phyloP scores from a whole-genome alignment of 352 stramenopile species.

The Globisporangium abappressorium region DNA sequence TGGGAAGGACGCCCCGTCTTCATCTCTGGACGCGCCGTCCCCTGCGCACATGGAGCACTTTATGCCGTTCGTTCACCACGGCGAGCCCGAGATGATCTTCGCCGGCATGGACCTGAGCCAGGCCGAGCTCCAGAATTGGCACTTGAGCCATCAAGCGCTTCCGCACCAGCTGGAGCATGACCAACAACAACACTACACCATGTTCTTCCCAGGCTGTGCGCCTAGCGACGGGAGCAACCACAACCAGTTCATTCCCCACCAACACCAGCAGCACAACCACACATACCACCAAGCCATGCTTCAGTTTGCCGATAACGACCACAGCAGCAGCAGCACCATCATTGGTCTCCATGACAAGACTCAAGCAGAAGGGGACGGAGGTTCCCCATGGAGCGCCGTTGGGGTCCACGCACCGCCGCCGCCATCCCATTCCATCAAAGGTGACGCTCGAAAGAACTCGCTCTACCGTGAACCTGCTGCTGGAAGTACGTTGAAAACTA shows the following conservation, averaged over 20 bases:
- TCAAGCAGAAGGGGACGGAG: not conserved
- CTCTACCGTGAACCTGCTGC: not conserved
- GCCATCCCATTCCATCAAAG: constrained; percentile 4
- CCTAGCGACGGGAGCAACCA: not conserved
- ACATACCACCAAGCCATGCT: not conserved
- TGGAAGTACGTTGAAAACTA: not conserved
- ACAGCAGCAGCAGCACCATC: not conserved
- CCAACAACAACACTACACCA: not conserved
- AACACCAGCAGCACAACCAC: constrained; percentile 1
- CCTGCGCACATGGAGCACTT: constrained; percentile 46
- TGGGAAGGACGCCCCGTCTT: constrained; percentile 21
- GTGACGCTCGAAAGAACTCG: not conserved
- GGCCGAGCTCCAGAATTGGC: constrained; percentile 4
- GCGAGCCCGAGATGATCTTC: constrained; percentile 42
- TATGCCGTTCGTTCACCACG: constrained; percentile 27
- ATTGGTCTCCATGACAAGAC: not conserved
- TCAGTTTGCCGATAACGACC: not conserved
- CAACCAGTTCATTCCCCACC: constrained; percentile 1
- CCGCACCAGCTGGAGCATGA: constrained; percentile 1
- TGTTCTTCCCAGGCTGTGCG: not conserved
- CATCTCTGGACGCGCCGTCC: constrained; percentile 21
- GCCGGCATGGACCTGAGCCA: constrained; percentile 26
- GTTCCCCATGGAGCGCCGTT: not conserved
- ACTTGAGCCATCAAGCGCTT: constrained; percentile 6
- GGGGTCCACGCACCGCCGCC: not conserved